Evolutionary conservation across 2,329 filamentous ascomycete species (phyloP), one percentile per base, ranked within the genome.

Genomic region (Thielaviopsis populi): DNA sequence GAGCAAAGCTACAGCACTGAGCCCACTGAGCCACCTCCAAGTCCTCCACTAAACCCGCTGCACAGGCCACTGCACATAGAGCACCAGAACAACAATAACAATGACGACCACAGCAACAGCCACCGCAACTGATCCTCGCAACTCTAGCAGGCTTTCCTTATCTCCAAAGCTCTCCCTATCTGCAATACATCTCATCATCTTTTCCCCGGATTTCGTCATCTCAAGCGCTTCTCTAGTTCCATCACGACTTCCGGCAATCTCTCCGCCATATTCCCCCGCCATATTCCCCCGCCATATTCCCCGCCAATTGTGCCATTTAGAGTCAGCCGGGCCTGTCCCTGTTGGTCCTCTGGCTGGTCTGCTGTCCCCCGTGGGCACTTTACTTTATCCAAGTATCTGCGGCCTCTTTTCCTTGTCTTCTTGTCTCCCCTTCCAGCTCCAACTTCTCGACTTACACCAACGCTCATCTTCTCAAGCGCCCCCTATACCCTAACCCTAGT

Each of bases 241-340:
- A n/a, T 37, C n/a, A n/a, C 53, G 64, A 1, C 65, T 67, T 68
- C 69, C 68, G 65, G 67, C 33, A 67, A 64, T 69, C 69, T 70
- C 70, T 70, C 70, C 70, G 70, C 59, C 37, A 63, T 61, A 54
- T 27, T 41, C 10, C 3, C 43, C 64, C 70, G 70, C 59, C 37
- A 63, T 61, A 64, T 69, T 69, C 69, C 70, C 69, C 70, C 70
- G 70, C 59, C 37, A 63, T 61, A 54, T 27, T 41, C 10, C 3
- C 43, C 64, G 58, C 17, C 1, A 27, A 64, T 64, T 48, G 30
- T 60, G 42, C 37, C 41, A 60, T 63, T 30, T 24, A 7, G n/a
- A 37, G 43, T 22, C 19, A 33, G 10, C 48, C 37, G 24, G 50
- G 11, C 19, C 22, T 50, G 17, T 7, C 43, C 17, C 43, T 46